A percentile compares a stretch with the other conserved stretches of the same genome.
phyloP scores from a whole-genome alignment of 345 rosid genomes.

The Gossypium australe region DNA sequence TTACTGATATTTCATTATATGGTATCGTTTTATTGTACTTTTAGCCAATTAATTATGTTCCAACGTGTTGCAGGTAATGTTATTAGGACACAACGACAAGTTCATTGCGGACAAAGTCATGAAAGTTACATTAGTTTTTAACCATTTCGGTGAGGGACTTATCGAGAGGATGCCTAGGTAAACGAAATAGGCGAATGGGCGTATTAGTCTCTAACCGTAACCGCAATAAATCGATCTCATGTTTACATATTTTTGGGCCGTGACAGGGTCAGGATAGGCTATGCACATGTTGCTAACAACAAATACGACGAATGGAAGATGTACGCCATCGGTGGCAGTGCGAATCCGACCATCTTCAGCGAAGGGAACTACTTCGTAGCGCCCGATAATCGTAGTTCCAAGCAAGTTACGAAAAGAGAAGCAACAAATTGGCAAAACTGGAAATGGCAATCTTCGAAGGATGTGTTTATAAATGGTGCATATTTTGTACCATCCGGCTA shows the following conservation, averaged over 20 bases:
- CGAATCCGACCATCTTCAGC: conserved; percentile 83
- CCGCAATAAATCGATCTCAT: not conserved
- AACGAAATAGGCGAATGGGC: not conserved
- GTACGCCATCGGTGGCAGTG: conserved; percentile 96
- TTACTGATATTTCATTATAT: not conserved
- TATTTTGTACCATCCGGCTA: conserved; percentile 84
- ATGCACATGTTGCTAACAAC: conserved; percentile 92
- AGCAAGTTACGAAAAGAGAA: conserved; percentile 90
- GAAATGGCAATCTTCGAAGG: conserved; percentile 84
- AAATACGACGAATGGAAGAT: conserved; percentile 84
- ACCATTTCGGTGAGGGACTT: conserved; percentile 78
- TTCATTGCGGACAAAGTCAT: conserved; percentile 66
- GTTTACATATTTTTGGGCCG: not conserved
- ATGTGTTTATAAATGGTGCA: conserved; percentile 73
- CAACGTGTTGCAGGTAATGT: conserved; percentile 50
- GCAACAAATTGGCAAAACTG: conserved; percentile 51
- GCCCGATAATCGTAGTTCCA: conserved; percentile 36
- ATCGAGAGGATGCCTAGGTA: conserved; percentile 96
- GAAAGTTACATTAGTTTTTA: conserved; percentile 82
- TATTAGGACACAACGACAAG: conserved; percentile 73
- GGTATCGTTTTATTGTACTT: not conserved
- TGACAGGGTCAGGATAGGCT: conserved; percentile 62
- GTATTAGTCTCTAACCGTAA: not conserved
- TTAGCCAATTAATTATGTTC: not conserved
- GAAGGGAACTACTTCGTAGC: conserved; percentile 88